A percentile compares a stretch with the other conserved stretches of the same genome.
phyloP scores from a whole-genome alignment of 1,284 basidiomycete species.

The Sparassis latifolia region DNA sequence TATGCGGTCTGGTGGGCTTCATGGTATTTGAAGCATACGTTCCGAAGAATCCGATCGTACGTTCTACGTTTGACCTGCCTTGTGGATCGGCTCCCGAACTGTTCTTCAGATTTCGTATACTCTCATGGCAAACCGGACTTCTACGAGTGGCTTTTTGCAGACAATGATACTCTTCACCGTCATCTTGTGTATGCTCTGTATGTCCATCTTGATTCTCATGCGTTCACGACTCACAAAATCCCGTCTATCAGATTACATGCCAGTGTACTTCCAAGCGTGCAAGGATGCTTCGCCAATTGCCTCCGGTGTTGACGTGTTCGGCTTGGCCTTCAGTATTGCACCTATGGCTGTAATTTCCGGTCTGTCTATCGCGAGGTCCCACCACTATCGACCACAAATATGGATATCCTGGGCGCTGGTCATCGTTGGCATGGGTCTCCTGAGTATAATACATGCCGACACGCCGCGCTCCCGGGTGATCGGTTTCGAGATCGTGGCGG shows the following conservation, averaged over 20 bases:
- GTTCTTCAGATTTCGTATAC: conserved; percentile 13
- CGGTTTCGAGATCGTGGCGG: conserved; percentile 26
- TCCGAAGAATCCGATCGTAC: not conserved
- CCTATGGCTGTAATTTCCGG: conserved; percentile 27
- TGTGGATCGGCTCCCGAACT: not conserved
- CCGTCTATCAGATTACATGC: conserved; percentile 13
- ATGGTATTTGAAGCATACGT: conserved; percentile 13
- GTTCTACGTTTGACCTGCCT: not conserved
- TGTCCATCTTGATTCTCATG: not conserved
- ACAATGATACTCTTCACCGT: not conserved
- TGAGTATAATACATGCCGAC: conserved; percentile 30
- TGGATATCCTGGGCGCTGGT: conserved; percentile 34
- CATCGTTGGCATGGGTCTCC: conserved; percentile 30
- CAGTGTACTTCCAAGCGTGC: conserved; percentile 43
- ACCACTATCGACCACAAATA: conserved; percentile 30
- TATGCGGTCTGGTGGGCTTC: conserved; percentile 8
- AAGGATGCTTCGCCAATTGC: conserved; percentile 33
- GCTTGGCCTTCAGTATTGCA: conserved; percentile 23
- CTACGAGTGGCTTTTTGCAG: not conserved
- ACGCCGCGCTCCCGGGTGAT: conserved; percentile 23
- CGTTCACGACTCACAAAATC: not conserved
- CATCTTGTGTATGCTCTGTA: not conserved
- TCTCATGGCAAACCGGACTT: not conserved
- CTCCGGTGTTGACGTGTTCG: conserved; percentile 34
- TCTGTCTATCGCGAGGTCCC: conserved; percentile 19